Evolutionary conservation across 2,329 filamentous ascomycete genomes (phyloP).

Genomic region (Anisogramma anomala): DNA sequence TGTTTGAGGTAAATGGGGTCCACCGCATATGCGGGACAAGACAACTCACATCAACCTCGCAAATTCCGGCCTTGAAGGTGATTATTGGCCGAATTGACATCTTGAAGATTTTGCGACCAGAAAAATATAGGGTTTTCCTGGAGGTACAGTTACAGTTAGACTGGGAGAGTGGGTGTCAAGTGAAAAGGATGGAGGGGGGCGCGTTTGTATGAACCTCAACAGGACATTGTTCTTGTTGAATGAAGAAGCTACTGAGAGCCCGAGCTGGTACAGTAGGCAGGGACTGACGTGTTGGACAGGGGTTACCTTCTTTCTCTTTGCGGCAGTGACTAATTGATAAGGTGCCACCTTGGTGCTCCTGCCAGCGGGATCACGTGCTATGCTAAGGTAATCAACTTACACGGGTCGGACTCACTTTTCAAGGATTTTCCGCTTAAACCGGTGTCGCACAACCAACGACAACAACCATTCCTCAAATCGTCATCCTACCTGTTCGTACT

Average conservation of each 20-base stretch:
- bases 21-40: constrained; percentile 4
- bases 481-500: constrained; percentile 8
- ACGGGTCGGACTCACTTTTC: no score
- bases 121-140: no score
- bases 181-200: no score
- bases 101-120: constrained; percentile 16
- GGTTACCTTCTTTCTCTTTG: not conserved
- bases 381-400: no score
- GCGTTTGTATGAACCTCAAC: no score
- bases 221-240: no score
- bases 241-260: no score
- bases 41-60: constrained; percentile 64
- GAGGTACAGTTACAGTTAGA: no score
- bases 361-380: constrained; percentile 8
- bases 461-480: constrained; percentile 10
- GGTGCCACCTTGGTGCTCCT: no score
- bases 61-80: constrained; percentile 91
- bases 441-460: constrained; percentile 12
- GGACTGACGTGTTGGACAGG: not conserved
- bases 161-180: no score
- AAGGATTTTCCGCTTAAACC: constrained; percentile 3
- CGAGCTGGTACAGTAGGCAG: no score
- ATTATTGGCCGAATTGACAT: constrained; percentile 85
- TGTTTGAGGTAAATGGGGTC: constrained; percentile 10
- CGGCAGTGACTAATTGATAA: not conserved